Evolutionary conservation across 768 basidiomycete genomes (phyloP), one percentile per base, ranked within the genome.

Genomic region (Leccinum arenicola): DNA sequence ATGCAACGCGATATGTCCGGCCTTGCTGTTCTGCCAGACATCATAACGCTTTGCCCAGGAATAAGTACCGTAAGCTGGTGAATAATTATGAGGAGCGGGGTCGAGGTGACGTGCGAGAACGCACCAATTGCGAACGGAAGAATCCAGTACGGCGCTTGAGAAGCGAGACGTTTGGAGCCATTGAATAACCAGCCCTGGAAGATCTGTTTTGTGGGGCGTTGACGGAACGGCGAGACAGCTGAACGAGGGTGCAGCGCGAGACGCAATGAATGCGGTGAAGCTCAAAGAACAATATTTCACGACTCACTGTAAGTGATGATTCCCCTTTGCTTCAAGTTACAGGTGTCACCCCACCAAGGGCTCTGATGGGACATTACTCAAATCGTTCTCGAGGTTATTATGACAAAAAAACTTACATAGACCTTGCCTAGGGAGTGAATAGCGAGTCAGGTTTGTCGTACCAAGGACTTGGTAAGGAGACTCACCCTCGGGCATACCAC

Each of bases 291-390:
- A 2, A 43, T 27, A 5, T 19, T 45, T 31, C 19, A 43, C 9
- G 17, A 84, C 92, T 77, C 68, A 96, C 95, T 82, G 81, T 96
- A 97, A 68, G 80, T 76, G 53, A 83, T 77, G 59, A 95, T 80
- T 54, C 94, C 93, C 76, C 82, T 92, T 69, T 88, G 86, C 71
- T 84, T 86, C 66, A 80, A 80, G 48, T 81, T 77, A 60, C 83
- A 82, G 64, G 80, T 78, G 75, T 89, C 86, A 77, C 93, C 94
- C 93, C 94, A 97, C 94, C 94, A 97, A 54, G 87, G 78, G 75
- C 81, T 89, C 92, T 95, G 70, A 33, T 57, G 50, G 55, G 36
- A 49, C 21, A 47, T 67, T 54, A 60, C n/a, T 59, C 49, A 14
- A 8, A 6, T 27, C 23, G 14, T 36, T 52, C 23, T 50, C 21